A percentile compares a stretch with the other conserved stretches of the same genome.
Conservation (phyloP, 768 basidiomycete species). For the Porpolomopsis calyptriformis region DNA sequence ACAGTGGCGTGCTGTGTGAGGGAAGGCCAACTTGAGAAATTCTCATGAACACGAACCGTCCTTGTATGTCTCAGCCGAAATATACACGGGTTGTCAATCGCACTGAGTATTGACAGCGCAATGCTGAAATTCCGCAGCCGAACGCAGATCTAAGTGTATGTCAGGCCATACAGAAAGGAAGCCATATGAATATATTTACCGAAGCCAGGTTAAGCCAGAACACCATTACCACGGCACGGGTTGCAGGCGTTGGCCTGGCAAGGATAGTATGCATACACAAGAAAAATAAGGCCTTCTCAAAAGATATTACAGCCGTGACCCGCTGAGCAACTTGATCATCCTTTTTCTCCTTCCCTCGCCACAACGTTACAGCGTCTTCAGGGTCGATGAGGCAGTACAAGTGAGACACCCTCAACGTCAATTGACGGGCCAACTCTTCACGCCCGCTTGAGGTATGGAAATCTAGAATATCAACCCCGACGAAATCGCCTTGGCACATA, state of each 20-base stretch:
- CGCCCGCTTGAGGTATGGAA: constrained; percentile 29
- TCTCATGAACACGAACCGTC: constrained; percentile 17
- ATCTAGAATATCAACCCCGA: constrained; percentile 19
- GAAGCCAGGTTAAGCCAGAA: constrained; percentile 38
- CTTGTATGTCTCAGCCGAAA: constrained; percentile 27
- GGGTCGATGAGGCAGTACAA: constrained; percentile 32
- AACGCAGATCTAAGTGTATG: constrained; percentile 29
- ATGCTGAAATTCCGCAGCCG: constrained; percentile 35
- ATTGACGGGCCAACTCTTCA: constrained; percentile 35
- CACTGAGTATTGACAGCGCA: constrained; percentile 31
- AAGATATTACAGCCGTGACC: constrained; percentile 23
- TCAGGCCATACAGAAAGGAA: constrained; percentile 1
- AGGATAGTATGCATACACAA: constrained; percentile 31
- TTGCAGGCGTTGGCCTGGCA: constrained; percentile 8
- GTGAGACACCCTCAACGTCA: constrained; percentile 29
- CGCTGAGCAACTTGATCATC: constrained; percentile 21
- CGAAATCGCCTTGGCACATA: constrained; percentile 11
- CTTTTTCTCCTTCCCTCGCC: constrained; percentile 26
- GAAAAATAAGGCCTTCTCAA: constrained; percentile 27
- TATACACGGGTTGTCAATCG: constrained; percentile 31
- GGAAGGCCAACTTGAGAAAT: not conserved
- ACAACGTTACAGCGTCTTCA: constrained; percentile 30
- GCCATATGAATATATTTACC: constrained; percentile 18
- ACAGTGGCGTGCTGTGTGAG: too few species aligned
- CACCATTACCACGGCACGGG: constrained; percentile 23